Evolutionary conservation across 257 asterid genomes (phyloP), one percentile per base, ranked within the genome.

Genomic region (Linderniella brevidens): DNA sequence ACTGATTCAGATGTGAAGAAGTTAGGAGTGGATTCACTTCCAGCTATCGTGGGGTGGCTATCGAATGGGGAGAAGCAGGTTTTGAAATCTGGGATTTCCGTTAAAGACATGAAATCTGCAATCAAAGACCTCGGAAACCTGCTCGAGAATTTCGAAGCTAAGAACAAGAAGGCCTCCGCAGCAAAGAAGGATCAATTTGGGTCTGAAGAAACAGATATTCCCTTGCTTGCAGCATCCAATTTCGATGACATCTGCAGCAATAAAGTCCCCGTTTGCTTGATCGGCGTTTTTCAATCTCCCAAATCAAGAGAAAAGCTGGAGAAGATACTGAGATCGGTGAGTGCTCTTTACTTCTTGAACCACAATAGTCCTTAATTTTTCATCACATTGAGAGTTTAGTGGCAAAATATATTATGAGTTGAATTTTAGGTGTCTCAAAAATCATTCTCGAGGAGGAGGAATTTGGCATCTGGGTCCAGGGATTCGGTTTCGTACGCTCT

Each of bases 341-440:
- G 94, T 70, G 55, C 13, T 46, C 52, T 36, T 9, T 44, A n/a
- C 15, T 0, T 37, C n/a, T n/a, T n/a, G n/a, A n/a, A n/a, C n/a
- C n/a, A n/a, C n/a, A n/a, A n/a, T n/a, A n/a, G n/a, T n/a, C n/a
- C n/a, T n/a, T n/a, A n/a, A n/a, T n/a, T 19, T 49, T 5, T 51
- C 32, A 8, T 46, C 25, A n/a, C n/a, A n/a, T n/a, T n/a, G n/a
- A n/a, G n/a, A n/a, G n/a, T n/a, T n/a, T n/a, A n/a, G n/a, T n/a
- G n/a, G n/a, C n/a, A n/a, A n/a, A n/a, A n/a, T n/a, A n/a, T n/a
- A n/a, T n/a, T n/a, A n/a, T n/a, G n/a, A n/a, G n/a, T n/a, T n/a
- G n/a, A n/a, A n/a, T n/a, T n/a, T n/a, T 42, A 88, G 97, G 86
- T 74, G 13, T 80, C 95, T 18, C 86, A 76, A 60, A 88, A 80